Evolutionary conservation across 1,139 yeast genomes (phyloP), one percentile per base, ranked within the genome.

Genomic region (Candida sp.): DNA sequence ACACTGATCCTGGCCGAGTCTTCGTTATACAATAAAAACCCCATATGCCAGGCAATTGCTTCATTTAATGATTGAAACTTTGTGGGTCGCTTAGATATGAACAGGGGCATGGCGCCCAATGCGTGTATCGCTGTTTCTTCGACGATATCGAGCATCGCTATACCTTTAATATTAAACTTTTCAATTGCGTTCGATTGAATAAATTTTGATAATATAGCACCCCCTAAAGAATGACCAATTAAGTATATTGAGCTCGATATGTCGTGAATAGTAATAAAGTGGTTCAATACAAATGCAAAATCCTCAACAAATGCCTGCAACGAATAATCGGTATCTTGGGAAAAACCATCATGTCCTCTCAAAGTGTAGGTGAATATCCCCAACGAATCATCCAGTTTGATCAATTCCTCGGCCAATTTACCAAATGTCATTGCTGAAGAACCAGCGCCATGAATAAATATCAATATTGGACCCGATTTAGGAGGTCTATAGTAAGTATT

Each of bases 401-500:
- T 43, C 46, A 42, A 79, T 42, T 11, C 65, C 56, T 49, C 64
- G 0, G 81, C 64, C 30, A 85, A 58, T 32, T 66, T 63, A 0
- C 88, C 88, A 68, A 87, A 93, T 1, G 97, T 75, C 66, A 88
- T 68, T 0, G 86, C 89, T 3, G 88, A 80, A 1, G 97, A 90
- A 1, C 98, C 99, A 1, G 97, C 97, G 4, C 99, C 99, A 61
- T 93, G 99, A 50, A 88, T 95, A 51, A 83, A 82, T 2, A 91
- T 66, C 51, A 87, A 81, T 1, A 89, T 57, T 0, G 95, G 84
- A 0, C 77, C 69, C 0, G 61, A 56, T 2, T 54, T 44, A 0
- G 96, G 93, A 0, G 81, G 72, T 11, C 70, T 68, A 52, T 72
- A 86, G 58, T 84, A 87, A 0, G 83, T 78, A 46, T 82, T 79